phyloP scores from a whole-genome alignment of 2,329 filamentous ascomycete genomes.

The Westerdykella aurantiaca region DNA sequence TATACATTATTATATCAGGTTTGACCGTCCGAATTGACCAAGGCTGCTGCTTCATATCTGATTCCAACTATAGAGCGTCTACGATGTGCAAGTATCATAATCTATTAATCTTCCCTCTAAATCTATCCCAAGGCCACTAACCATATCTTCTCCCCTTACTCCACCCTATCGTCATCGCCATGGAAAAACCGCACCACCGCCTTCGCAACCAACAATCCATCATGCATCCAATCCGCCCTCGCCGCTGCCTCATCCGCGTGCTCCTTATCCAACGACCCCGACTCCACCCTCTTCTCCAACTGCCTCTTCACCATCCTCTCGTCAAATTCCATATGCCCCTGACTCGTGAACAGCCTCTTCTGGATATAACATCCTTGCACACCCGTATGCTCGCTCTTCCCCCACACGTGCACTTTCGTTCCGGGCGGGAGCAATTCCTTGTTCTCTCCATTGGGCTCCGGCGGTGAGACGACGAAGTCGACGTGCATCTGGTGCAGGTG shows the following conservation, averaged over 20 bases:
- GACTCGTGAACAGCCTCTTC: slow-evolving; percentile 43
- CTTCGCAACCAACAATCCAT: slow-evolving; percentile 24
- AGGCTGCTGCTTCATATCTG: no score
- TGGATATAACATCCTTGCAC: slow-evolving; percentile 45
- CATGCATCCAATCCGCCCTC: slow-evolving; percentile 29
- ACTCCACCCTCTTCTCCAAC: slow-evolving; percentile 42
- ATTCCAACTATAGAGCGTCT: no score
- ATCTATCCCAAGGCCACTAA: no score
- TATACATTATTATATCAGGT: no score
- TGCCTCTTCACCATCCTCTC: slow-evolving; percentile 43
- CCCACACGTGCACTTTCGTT: slow-evolving; percentile 47
- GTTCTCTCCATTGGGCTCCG: slow-evolving; percentile 15
- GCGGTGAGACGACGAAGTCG: slow-evolving; percentile 39
- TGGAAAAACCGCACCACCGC: slow-evolving; percentile 31
- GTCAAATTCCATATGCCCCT: slow-evolving; percentile 45
- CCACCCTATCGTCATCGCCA: slow-evolving; percentile 24
- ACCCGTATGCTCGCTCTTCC: slow-evolving; percentile 40
- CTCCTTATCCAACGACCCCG: slow-evolving; percentile 35
- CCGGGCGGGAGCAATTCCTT: slow-evolving; percentile 22
- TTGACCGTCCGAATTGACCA: no score
- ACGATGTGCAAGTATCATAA: no score
- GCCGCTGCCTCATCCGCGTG: slow-evolving; percentile 33
- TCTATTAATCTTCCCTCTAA: no score
- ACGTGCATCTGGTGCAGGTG: slow-evolving; percentile 46
- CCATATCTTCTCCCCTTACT: slow-evolving; percentile 1